Conservation (phyloP, 202 grass and related monocot species). For the Saccharum hybrid region DNA sequence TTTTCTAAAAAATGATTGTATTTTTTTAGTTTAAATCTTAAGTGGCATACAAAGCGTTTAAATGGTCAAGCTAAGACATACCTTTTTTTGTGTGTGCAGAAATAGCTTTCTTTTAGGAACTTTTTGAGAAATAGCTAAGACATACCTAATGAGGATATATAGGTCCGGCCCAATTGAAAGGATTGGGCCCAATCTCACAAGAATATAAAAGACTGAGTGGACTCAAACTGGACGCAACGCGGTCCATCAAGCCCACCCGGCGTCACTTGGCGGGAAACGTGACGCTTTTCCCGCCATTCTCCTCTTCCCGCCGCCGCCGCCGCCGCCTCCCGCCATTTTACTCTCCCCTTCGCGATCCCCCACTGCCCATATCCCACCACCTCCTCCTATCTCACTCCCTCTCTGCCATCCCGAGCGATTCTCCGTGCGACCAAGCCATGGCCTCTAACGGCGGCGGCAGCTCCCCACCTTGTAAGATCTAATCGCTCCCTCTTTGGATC, state of each 20-base stretch:
- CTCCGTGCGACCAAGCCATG: conserved; percentile 31
- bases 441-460: conserved; percentile 44
- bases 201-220: not conserved
- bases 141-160: not conserved
- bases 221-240: not conserved
- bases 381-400: not conserved
- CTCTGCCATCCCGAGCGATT: not conserved
- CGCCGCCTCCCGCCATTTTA: conserved; percentile 46
- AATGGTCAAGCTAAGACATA: not conserved
- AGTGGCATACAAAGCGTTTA: not conserved
- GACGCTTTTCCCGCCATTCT: conserved; percentile 59
- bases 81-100: too few species aligned
- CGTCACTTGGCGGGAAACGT: conserved; percentile 60
- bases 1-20: too few species aligned
- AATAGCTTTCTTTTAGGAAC: too few species aligned
- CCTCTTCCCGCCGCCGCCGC: conserved; percentile 38
- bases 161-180: not conserved
- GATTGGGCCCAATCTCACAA: not conserved
- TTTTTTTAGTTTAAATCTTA: not conserved
- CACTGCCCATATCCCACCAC: not conserved
- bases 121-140: too few species aligned
- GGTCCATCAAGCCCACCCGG: not conserved
- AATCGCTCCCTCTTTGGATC: not conserved
- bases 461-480: conserved; percentile 51
- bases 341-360: not conserved